Evolutionary conservation across 164 flowering plant species (phyloP).

Genomic region (Malania oleifera): DNA sequence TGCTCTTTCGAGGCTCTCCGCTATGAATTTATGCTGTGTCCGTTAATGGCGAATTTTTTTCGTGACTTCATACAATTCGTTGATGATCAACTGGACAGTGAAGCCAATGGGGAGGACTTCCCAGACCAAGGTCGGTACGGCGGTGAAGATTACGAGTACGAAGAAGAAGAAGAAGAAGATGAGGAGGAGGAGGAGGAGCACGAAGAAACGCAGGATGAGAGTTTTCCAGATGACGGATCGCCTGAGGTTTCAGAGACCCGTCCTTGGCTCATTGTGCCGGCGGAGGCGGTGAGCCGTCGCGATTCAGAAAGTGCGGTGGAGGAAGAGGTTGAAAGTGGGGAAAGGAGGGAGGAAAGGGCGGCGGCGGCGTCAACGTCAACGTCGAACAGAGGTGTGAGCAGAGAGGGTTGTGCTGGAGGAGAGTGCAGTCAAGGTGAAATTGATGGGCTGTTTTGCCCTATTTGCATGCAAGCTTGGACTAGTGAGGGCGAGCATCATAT

Average conservation of each 20-base stretch:
- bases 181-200: background rate
- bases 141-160: background rate
- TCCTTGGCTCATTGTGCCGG: too few species aligned
- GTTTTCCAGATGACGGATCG: background rate
- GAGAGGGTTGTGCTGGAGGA: conserved; percentile 1
- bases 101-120: too few species aligned
- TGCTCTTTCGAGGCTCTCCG: too few species aligned
- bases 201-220: background rate
- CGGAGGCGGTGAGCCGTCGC: too few species aligned
- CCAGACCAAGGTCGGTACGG: background rate
- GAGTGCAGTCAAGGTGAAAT: conserved; percentile 35
- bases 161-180: background rate
- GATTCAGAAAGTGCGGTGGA: too few species aligned
- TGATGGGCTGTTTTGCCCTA: conserved; percentile 59
- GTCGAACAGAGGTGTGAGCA: background rate
- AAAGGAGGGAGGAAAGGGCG: background rate
- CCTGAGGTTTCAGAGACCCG: background rate
- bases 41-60: too few species aligned
- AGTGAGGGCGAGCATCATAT: conserved; percentile 39
- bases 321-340: background rate
- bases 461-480: conserved; percentile 69
- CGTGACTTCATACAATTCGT: too few species aligned
- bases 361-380: too few species aligned
- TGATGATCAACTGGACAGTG: too few species aligned
- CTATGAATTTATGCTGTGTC: too few species aligned